Evolutionary conservation across 768 basidiomycete genomes (phyloP).

Genomic region (Trametes punicea): DNA sequence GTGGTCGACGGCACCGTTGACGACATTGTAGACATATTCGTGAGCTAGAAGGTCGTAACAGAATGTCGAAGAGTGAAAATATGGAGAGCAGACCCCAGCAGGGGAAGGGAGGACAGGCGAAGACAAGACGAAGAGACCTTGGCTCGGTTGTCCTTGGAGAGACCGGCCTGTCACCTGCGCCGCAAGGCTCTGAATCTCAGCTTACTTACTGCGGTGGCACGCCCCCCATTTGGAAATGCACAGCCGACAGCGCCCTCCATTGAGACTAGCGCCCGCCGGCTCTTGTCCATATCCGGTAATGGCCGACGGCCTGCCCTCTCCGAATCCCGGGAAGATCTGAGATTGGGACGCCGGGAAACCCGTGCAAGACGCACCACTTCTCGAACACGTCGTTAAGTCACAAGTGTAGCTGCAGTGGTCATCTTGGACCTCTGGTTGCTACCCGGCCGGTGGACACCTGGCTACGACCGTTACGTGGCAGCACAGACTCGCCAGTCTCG

Average conservation of each 20-base stretch:
- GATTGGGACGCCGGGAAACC: too few species aligned
- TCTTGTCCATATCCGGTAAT: neutral
- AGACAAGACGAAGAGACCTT: constrained; percentile 9
- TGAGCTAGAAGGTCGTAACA: constrained; percentile 11
- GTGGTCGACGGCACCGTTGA: constrained; percentile 10
- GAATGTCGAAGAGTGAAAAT: constrained; percentile 1
- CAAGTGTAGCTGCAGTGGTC: too few species aligned
- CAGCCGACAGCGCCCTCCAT: neutral
- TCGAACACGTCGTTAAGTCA: too few species aligned
- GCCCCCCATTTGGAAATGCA: neutral
- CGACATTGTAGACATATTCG: constrained; percentile 16
- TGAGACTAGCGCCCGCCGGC: neutral
- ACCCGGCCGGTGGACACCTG: too few species aligned
- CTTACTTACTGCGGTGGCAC: neutral
- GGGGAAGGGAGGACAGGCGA: constrained; percentile 1
- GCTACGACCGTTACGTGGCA: too few species aligned
- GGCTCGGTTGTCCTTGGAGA: neutral
- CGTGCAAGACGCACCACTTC: too few species aligned
- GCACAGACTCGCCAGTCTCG: too few species aligned
- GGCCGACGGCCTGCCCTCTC: neutral
- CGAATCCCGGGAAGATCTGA: too few species aligned
- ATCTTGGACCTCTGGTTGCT: too few species aligned
- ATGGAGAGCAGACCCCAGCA: constrained; percentile 6
- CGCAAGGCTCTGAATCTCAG: neutral
- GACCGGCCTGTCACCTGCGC: neutral